Evolutionary conservation across 2,329 filamentous ascomycete genomes (phyloP), one percentile per base, ranked within the genome.

Genomic region (Neofusicoccum laricinum): DNA sequence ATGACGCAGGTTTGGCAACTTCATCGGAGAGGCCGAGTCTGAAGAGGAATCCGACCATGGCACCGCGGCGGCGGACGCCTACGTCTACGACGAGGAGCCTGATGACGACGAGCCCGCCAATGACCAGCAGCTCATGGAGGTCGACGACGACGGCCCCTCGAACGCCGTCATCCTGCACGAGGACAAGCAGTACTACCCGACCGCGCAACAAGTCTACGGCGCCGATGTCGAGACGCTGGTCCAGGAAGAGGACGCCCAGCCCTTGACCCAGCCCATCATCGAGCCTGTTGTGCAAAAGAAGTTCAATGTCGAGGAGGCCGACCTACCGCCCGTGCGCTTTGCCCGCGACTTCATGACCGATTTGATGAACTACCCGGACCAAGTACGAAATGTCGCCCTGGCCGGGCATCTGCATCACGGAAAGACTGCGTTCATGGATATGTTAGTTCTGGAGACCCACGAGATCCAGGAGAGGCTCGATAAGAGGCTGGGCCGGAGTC

Each of bases 171-270:
- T 99, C 65, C 86, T 99, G 50, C 95, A 99, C 80, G 95, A 99
- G 83, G 95, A 99, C 81, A 99, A 99, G 78, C 95, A 98, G 76
- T 99, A 99, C 79, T 99, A 99, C 75, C 95, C 95, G 34, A 97
- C 93, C n/a, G 95, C 95, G 64, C 89, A 94, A 74, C 95, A 99
- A 77, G 89, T 97, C 46, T 99, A 98, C 76, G 95, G 95, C 61
- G 85, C 88, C 71, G 93, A 95, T 79, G 95, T 99, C 71, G 95
- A 99, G 80, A 95, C 94, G 1, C 81, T 97, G 77, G 94, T 99
- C 41, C 91, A 98, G 74, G 95, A 99, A 78, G 95, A 98, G 80
- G 95, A 99, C 82, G 91, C 93, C 66, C 95, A 99, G 77, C 91
- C 93, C 51, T 85, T 99, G 67, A 88, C 91, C 34, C 88, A 97